Base-by-base conservation (phyloP, 2,329 filamentous ascomycete genomes). In the Phaeosphaeria sp. region DNA sequence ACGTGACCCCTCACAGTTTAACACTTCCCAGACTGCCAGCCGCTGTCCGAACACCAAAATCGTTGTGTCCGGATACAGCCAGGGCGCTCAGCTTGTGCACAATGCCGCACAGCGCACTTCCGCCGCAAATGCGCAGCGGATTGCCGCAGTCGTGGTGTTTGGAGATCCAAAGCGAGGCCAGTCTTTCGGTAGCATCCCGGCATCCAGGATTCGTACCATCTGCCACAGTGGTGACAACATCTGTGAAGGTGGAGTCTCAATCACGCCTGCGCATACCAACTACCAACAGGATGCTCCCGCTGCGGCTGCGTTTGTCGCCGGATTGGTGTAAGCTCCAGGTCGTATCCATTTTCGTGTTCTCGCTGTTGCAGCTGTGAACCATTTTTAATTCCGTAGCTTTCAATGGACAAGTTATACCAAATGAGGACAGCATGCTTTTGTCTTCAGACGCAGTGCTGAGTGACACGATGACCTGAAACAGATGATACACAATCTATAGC, bases 1-100 rank as follows among this genome's bases (percentile, higher is more conserved):
- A 39, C n/a, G 36, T 39, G n/a, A 39, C 2, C 36, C 13, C n/a
- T 39, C 2, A 8, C 13, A 39, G 36, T 15, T 39, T n/a, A 15
- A 21, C 8, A 6, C 6, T 15, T n/a, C n/a, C n/a, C 40, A 61
- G 62, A 60, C 64, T n/a, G 59, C 56, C 1, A 50, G 61, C 6
- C 48, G 56, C 36, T 69, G 66, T 47, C 63, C 66, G 4, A 60
- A 48, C 25, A 69, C 65, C 17, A 69, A 68, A 45, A 68, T 68
- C 30, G 63, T 68, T 11, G 55, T 69, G 6, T 51, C 60, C 0
- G 65, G 66, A 21, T 69, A 70, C 51, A 64, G 69, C 24, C 76
- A 78, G 66, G 76, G 75, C 21, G 74, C 72, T 1, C 70, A 75
- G 54, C 64, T 76, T 11, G 79, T 81, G 0, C 81, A 82, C 69